Base-by-base conservation (phyloP, 169 alveolate genomes). In the Babesia sp. region DNA sequence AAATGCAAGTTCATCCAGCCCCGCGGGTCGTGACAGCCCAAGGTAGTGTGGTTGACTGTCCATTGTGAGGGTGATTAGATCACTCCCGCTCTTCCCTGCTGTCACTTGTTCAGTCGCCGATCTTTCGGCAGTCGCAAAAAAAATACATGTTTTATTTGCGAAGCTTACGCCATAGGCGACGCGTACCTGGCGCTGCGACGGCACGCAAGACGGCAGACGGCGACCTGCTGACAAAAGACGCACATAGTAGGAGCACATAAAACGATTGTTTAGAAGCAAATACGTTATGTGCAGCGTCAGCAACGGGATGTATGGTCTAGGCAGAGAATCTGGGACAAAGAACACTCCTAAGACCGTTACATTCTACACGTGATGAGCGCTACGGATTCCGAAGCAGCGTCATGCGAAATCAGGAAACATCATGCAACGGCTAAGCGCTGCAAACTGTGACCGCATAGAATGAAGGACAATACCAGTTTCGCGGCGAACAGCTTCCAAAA, bases 21-120 rank as follows among this genome's bases (percentile, higher is more conserved):
- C 34, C 9, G 48, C 51, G 50, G 50, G 6, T 12, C n/a, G 67
- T 12, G 51, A 7, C 11, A 31, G 7, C 67, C 67, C 67, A 57
- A 34, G 67, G 67, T 57, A 36, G 67, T 57, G 67, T 33, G 67
- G 67, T 24, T 20, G 50, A 14, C 34, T 2, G n/a, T n/a, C 67
- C 20, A 1, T 57, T 57, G 67, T 57, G 67, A 29, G 67, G 67
- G 67, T 31, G 24, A 1, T 5, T 5, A 4, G 51, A 36, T 29
- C 28, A 9, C 11, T 28, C 34, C 36, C 7, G 14, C 12, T 2
- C 14, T 20, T 26, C 24, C n/a, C 18, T 14, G 24, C 36, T 18
- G 3, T 16, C 37, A 24, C 39, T 53, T 53, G 24, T 8, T 3
- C 31, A 53, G 61, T 34, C 31, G 39, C 4, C 61, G 61, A 28